Evolutionary conservation across 495 filamentous ascomycete species (phyloP).

Genomic region (Podospora tetraspora): DNA sequence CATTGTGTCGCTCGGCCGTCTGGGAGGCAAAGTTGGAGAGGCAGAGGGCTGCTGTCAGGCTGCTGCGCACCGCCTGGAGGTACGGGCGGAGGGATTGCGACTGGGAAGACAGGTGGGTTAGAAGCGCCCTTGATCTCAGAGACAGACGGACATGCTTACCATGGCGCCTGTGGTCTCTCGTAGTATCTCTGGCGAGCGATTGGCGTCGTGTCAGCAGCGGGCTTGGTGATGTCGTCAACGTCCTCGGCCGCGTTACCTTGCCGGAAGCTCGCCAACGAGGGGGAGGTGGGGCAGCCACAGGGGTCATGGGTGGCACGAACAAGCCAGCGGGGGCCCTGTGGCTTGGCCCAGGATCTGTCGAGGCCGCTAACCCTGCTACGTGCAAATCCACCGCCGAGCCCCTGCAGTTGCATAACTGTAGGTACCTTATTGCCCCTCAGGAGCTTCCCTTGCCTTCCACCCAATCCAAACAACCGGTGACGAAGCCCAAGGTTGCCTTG

Average conservation of each 20-base stretch:
- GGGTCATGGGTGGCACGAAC: not conserved
- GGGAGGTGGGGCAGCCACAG: constrained; percentile 6
- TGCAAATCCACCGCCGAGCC: not conserved
- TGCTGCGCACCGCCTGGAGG: constrained; percentile 91
- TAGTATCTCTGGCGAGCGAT: not conserved
- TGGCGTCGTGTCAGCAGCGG: not conserved
- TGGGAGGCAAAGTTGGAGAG: constrained; percentile 98
- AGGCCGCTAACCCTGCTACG: not conserved
- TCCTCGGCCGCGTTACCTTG: not conserved
- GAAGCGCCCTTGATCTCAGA: not conserved
- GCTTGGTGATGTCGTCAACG: not conserved
- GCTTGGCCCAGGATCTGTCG: constrained; percentile 1
- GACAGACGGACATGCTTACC: constrained; percentile 15
- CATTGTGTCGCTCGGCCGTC: constrained; percentile 91
- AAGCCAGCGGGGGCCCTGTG: not conserved
- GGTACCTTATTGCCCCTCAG: not conserved
- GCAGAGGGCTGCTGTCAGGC: constrained; percentile 86
- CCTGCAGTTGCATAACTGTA: not conserved
- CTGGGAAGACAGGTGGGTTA: constrained; percentile 38
- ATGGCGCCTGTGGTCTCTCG: constrained; percentile 14
- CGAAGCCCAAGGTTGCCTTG: constrained; percentile 16
- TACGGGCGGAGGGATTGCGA: constrained; percentile 98
- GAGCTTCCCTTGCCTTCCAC: constrained; percentile 21
- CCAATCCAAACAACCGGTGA: constrained; percentile 16
- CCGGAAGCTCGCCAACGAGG: not conserved